Base-by-base conservation (phyloP, 768 basidiomycete species). In the Terana coerulea region DNA sequence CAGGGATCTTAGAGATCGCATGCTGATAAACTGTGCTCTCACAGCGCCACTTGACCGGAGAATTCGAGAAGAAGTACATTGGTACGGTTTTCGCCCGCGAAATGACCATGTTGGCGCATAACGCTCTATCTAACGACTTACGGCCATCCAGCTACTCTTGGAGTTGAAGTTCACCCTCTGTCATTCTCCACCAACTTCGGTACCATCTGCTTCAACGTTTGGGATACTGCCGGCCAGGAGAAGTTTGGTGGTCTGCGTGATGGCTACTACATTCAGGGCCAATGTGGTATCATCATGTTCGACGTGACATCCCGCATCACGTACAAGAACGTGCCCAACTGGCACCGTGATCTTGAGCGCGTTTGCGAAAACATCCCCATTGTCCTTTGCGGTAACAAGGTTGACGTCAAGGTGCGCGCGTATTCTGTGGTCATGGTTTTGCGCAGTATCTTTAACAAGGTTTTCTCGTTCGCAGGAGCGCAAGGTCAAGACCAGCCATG, bases 221-320 rank as follows among this genome's bases (percentile, higher is more conserved):
- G 97, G 97, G 97, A 99, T 71, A 99, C 97, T 28, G 97, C 97
- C 49, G 97, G 97, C 37, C 97, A 99, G 78, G 97, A 99, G 75
- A 99, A 98, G 77, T 99, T 99, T 61, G 97, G 95, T 75, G 95
- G 94, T 66, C 88, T 98, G 56, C 90, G 94, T 58, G 94, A 97
- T 72, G 94, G 95, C 40, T 94, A 92, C 72, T 92, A 92, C 73
- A 92, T 93, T 68, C 91, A 95, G 73, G 94, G 94, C 63, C 97
- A 99, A 72, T 98, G 94, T 67, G 97, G 97, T 63, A 98, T 99
- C 79, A 98, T 99, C 84, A 98, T 99, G 97, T 98, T 98, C 77
- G 97, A 93, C 64, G 95, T 98, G 58, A 98, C 97, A 53, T 97
- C 97, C 49, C 86, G 97, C 65, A 99, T 98, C 83, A 99, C 97